Conservation (phyloP, 2,329 filamentous ascomycete species). For the Pseudohalonectria lignicola region DNA sequence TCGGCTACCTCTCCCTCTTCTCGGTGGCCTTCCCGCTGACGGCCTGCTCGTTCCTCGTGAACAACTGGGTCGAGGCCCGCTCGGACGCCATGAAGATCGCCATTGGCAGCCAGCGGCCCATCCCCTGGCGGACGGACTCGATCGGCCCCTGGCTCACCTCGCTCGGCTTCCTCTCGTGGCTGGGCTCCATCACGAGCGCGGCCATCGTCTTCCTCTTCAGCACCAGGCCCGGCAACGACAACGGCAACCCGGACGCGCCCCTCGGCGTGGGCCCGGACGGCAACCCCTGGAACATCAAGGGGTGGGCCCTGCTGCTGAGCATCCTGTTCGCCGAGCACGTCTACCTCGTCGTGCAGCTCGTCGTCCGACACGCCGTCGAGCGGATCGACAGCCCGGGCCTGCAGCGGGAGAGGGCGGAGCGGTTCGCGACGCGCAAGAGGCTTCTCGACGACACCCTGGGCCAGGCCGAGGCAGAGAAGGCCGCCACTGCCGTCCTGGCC, state of each 20-base stretch:
- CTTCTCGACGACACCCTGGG: constrained; percentile 65
- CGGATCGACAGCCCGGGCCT: constrained; percentile 80
- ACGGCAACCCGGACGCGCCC: constrained; percentile 39
- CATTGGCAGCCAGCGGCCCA: constrained; percentile 76
- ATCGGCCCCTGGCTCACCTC: constrained; percentile 89
- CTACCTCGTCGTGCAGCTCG: constrained; percentile 68
- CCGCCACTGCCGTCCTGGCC: constrained; percentile 33
- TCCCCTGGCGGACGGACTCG: constrained; percentile 81
- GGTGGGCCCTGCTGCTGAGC: constrained; percentile 69
- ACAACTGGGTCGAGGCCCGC: constrained; percentile 93
- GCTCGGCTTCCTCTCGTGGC: constrained; percentile 83
- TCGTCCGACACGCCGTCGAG: constrained; percentile 59
- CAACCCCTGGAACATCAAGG: constrained; percentile 58
- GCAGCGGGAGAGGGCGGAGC: constrained; percentile 73
- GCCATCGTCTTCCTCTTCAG: constrained; percentile 87
- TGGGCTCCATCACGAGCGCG: constrained; percentile 78
- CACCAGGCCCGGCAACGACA: background rate
- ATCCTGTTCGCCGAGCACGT: constrained; percentile 83
- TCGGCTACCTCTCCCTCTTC: constrained; percentile 79
- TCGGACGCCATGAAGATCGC: constrained; percentile 90
- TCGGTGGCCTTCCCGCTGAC: constrained; percentile 94
- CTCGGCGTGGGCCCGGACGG: constrained; percentile 42
- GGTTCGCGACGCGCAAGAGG: constrained; percentile 69
- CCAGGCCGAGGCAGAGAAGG: constrained; percentile 38
- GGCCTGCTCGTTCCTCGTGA: constrained; percentile 76